Conservation (phyloP, 148 eudicot genomes). For the Amaranthus hypochondriacus region DNA sequence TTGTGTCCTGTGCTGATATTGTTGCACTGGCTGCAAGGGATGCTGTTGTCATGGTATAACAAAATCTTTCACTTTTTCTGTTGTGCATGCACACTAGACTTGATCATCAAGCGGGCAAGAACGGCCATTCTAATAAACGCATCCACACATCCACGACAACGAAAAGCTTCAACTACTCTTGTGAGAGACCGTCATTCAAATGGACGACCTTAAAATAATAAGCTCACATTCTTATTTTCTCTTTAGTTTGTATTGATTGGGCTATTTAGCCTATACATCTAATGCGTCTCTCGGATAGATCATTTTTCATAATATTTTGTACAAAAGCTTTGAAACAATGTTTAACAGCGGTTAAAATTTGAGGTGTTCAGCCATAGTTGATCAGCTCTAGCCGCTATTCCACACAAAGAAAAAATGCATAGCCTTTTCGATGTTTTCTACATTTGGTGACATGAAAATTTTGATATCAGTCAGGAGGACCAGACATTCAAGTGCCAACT, state of each 20-base stretch:
- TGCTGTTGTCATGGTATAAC: slow-evolving; percentile 52
- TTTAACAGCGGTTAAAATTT: too few species aligned
- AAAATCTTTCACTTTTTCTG: neutral
- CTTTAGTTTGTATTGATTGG: too few species aligned
- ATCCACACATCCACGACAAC: neutral
- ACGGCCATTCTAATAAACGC: neutral
- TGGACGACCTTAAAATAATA: too few species aligned
- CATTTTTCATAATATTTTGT: too few species aligned
- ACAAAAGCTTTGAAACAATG: too few species aligned
- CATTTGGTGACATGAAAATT: neutral
- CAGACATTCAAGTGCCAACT: slow-evolving; percentile 45
- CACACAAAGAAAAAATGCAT: neutral
- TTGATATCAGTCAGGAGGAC: slow-evolving; percentile 57
- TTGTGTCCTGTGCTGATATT: slow-evolving; percentile 77
- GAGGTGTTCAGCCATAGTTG: neutral
- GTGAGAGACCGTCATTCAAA: too few species aligned
- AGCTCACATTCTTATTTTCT: too few species aligned
- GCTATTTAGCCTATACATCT: too few species aligned
- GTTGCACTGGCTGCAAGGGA: slow-evolving; percentile 71
- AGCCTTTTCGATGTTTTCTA: neutral
- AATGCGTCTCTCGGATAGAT: too few species aligned
- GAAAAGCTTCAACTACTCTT: too few species aligned
- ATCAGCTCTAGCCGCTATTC: too few species aligned
- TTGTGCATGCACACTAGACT: neutral
- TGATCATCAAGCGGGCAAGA: too few species aligned